Base-by-base conservation (phyloP, 768 basidiomycete genomes). In the Kockovaella imperatae region DNA sequence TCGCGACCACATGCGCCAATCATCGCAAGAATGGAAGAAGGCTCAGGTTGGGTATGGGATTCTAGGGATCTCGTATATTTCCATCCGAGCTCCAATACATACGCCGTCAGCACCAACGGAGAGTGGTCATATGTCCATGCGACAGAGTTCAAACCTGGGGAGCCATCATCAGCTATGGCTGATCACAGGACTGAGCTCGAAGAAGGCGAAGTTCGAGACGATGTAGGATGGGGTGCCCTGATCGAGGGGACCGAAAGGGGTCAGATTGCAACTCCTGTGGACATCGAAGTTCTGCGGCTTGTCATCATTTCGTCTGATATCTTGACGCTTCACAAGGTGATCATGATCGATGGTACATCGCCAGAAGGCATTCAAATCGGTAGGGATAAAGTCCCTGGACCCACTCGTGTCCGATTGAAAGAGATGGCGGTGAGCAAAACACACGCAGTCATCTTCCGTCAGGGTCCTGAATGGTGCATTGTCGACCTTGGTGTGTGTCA, bases 391-490 rank as follows among this genome's bases (percentile, higher is more conserved):
- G 55, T 47, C 17, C 54, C 54, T 15, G 54, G 48, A 11, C 42
- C 31, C 14, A 52, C 62, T 0, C 54, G 65, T 31, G 21, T 70
- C 14, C 29, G 67, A 38, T 28, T 67, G 32, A 56, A 55, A 29
- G 64, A 67, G 53, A 64, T 67, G 67, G 57, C 52, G 25, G 62
- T 64, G 14, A 66, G 64, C 45, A 70, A 70, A 48, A 55, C 60
- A 13, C 68, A 70, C 43, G 64, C 66, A 20, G 53, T 60, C 14
- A 38, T 68, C 7, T 64, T 59, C 40, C 66, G 57, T 18, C 32
- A 35, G 36, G 45, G 45, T 5, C 51, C 47, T n/a, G 42, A n/a
- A n/a, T 70, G 60, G 59, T 65, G 62, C 59, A 45, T 68, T 3
- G 69, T 67, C 2, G 69, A 70, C 54, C 52, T 62, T 10, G 68